phyloP scores from a whole-genome alignment of 495 filamentous ascomycete species.

The Hypoxylon fuscum region DNA sequence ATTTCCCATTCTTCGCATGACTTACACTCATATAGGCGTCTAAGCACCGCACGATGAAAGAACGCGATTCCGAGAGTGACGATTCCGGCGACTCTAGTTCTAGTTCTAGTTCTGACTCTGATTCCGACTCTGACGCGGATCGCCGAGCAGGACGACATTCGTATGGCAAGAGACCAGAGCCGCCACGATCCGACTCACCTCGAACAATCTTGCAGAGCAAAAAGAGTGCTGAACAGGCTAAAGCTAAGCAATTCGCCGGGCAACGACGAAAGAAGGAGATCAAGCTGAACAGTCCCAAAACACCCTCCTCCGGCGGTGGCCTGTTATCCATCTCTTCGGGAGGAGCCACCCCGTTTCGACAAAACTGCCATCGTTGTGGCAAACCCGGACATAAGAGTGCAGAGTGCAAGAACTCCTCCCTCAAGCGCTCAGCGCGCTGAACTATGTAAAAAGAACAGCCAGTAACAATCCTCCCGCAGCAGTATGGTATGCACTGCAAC shows the following conservation, averaged over 20 bases:
- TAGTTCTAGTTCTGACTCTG: slow-evolving; percentile 1
- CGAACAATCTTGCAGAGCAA: slow-evolving; percentile 26
- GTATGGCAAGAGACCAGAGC: slow-evolving; percentile 23
- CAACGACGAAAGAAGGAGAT: slow-evolving; percentile 66
- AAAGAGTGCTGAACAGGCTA: slow-evolving; percentile 50
- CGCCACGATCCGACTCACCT: slow-evolving; percentile 17
- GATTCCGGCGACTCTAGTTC: slow-evolving; percentile 19
- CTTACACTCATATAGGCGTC: slow-evolving; percentile 25
- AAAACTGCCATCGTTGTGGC: slow-evolving; percentile 42
- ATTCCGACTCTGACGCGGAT: slow-evolving; percentile 30
- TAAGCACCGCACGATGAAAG: slow-evolving; percentile 10
- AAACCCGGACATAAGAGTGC: slow-evolving; percentile 41
- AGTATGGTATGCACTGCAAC: slow-evolving; percentile 25
- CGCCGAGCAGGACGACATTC: slow-evolving; percentile 20
- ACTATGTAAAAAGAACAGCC: slow-evolving; percentile 9
- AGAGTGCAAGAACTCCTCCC: slow-evolving; percentile 34
- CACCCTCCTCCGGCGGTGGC: slow-evolving; percentile 56
- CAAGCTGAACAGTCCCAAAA: slow-evolving; percentile 62
- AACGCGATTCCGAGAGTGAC: slow-evolving; percentile 25
- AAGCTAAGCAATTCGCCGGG: slow-evolving; percentile 57
- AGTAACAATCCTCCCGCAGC: background rate
- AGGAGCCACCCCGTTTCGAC: slow-evolving; percentile 31
- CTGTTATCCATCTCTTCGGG: slow-evolving; percentile 44
- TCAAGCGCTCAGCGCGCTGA: slow-evolving; percentile 34
- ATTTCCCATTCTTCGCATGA: background rate